Percentiles rank a stretch among this genome's conserved stretches.
These are phyloP conservation scores for Fonsecaea erecta DNA, from an alignment of 2,329 filamentous ascomycete species.

Conservation along the genomic window DNA sequence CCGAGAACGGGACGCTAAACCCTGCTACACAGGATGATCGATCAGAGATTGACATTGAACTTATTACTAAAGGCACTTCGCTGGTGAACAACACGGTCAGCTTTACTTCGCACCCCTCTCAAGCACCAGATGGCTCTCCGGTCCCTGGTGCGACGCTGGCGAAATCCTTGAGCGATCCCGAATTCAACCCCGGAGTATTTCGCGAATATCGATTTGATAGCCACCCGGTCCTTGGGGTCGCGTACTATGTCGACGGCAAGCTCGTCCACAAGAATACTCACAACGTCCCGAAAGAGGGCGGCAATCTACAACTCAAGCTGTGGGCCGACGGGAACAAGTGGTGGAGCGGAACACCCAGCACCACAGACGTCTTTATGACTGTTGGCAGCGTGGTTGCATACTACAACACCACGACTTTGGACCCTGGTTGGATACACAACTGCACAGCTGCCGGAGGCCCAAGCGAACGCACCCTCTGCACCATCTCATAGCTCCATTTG, in stretches of 20 bases:
- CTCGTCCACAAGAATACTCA: slow-evolving; percentile 34
- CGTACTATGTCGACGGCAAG: slow-evolving; percentile 39
- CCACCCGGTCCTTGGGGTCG: slow-evolving; percentile 30
- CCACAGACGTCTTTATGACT: slow-evolving; percentile 38
- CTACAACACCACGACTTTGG: slow-evolving; percentile 38
- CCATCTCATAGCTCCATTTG: not conserved
- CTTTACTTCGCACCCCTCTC: slow-evolving; percentile 40
- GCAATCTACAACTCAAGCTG: slow-evolving; percentile 40
- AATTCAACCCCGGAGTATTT: slow-evolving; percentile 26
- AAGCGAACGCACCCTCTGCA: slow-evolving; percentile 35
- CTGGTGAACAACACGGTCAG: slow-evolving; percentile 38
- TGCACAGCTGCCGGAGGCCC: slow-evolving; percentile 38
- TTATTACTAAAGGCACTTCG: slow-evolving; percentile 38
- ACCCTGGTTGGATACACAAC: slow-evolving; percentile 16
- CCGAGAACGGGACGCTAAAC: not conserved
- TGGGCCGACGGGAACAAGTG: slow-evolving; percentile 41
- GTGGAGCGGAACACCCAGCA: slow-evolving; percentile 40
- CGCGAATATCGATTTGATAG: slow-evolving; percentile 42
- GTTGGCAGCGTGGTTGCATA: slow-evolving; percentile 38
- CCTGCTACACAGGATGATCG: slow-evolving; percentile 35
- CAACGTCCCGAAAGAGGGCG: slow-evolving; percentile 34
- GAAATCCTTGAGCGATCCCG: slow-evolving; percentile 30
- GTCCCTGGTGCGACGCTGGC: slow-evolving; percentile 38
- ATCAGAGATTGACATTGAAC: slow-evolving; percentile 41
- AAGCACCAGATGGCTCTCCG: slow-evolving; percentile 31